Conservation (phyloP, 2,329 filamentous ascomycete genomes). For the Epicoccum nigrum region DNA sequence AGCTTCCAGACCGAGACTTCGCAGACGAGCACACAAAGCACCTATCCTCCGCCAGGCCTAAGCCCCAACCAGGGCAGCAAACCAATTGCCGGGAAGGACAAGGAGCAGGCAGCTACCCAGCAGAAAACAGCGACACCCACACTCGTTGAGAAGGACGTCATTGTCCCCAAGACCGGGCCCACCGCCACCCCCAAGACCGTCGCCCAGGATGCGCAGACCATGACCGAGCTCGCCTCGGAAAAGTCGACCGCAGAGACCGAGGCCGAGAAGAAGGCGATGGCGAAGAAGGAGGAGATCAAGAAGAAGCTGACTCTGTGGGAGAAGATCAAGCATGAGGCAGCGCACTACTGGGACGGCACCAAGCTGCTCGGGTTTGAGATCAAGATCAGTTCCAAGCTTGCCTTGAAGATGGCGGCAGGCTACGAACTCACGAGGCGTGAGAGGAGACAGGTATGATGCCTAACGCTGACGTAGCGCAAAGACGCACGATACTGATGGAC, state of each 20-base stretch:
- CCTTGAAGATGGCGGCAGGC: slow-evolving; percentile 95
- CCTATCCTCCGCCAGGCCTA: slow-evolving; percentile 84
- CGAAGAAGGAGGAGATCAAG: slow-evolving; percentile 68
- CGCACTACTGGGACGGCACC: slow-evolving; percentile 98
- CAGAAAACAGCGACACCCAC: slow-evolving; percentile 30
- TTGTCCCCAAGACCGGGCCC: slow-evolving; percentile 47
- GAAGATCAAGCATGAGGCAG: slow-evolving; percentile 91
- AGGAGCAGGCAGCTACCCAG: slow-evolving; percentile 46
- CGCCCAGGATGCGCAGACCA: slow-evolving; percentile 55
- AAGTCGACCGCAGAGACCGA: slow-evolving; percentile 59
- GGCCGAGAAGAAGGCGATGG: slow-evolving; percentile 62
- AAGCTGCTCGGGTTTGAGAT: slow-evolving; percentile 93
- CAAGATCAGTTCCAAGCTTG: slow-evolving; percentile 87
- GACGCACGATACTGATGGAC: slow-evolving; percentile 16
- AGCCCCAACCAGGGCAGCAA: slow-evolving; percentile 90
- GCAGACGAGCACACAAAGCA: slow-evolving; percentile 54
- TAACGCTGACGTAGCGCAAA: background rate
- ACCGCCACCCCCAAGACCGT: slow-evolving; percentile 55
- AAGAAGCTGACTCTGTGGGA: slow-evolving; percentile 89
- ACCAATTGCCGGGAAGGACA: slow-evolving; percentile 69
- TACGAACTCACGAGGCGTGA: slow-evolving; percentile 96
- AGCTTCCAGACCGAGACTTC: slow-evolving; percentile 64
- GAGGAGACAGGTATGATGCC: slow-evolving; percentile 70
- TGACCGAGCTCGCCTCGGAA: slow-evolving; percentile 67
- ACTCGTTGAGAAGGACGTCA: slow-evolving; percentile 41